phyloP scores from a whole-genome alignment of 805 yeast genomes.

The Ogataea chonburiensis region DNA sequence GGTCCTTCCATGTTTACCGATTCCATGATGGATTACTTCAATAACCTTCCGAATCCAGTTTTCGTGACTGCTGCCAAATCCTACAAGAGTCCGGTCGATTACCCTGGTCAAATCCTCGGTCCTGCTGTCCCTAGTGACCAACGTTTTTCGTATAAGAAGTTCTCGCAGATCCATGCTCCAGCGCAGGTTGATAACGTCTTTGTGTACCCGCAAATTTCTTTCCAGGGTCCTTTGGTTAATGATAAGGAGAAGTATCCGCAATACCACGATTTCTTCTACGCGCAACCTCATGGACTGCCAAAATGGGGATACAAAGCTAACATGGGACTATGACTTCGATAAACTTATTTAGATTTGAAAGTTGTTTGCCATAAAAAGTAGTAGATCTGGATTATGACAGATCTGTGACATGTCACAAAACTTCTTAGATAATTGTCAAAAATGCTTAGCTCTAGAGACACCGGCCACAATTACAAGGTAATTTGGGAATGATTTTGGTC shows the following conservation, averaged over 20 bases:
- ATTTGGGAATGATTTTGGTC: no score
- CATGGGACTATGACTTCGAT: conserved; percentile 6
- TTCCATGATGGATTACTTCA: conserved; percentile 25
- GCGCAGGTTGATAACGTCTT: conserved; percentile 23
- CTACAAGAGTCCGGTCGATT: conserved; percentile 7
- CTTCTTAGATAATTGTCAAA: no score
- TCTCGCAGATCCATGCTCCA: conserved; percentile 22
- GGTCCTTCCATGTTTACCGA: conserved; percentile 28
- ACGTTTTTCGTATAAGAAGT: conserved; percentile 22
- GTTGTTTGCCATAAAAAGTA: no score
- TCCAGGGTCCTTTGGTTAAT: conserved; percentile 17
- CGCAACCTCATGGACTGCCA: conserved; percentile 27
- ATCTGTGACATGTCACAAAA: no score
- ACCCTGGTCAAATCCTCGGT: conserved; percentile 14
- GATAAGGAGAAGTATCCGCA: conserved; percentile 10
- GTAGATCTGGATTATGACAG: no score
- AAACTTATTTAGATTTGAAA: no score
- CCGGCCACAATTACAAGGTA: no score
- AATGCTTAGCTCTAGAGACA: no score
- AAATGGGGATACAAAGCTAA: conserved; percentile 18
- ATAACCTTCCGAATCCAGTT: conserved; percentile 15
- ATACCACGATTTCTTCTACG: conserved; percentile 17
- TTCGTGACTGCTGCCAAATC: conserved; percentile 11
- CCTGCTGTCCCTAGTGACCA: conserved; percentile 18
- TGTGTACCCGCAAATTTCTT: conserved; percentile 21